phyloP scores from a whole-genome alignment of 2,329 filamentous ascomycete species.

The Cercospora canescens region DNA sequence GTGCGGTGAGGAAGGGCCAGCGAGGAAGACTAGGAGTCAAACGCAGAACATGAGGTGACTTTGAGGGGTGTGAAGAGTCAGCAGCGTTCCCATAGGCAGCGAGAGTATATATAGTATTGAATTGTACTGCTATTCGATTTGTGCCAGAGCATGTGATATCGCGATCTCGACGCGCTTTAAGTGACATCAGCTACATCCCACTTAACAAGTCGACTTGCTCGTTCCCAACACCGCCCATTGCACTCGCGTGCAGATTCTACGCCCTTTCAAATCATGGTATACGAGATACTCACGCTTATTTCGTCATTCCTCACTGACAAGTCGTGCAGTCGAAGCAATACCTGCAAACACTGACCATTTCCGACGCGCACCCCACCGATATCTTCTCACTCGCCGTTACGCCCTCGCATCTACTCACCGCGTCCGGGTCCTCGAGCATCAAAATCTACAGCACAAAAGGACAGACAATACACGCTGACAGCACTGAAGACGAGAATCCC shows the following conservation, averaged over 20 bases:
- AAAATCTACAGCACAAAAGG: constrained; percentile 72
- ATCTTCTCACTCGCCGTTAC: constrained; percentile 41
- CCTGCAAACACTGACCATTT: constrained; percentile 85
- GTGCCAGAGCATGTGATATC: constrained; percentile 7
- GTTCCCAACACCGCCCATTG: constrained; percentile 1
- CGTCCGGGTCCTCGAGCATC: constrained; percentile 79
- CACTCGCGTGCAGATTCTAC: background rate
- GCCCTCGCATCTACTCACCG: constrained; percentile 65
- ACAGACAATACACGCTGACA: constrained; percentile 33
- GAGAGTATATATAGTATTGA: no score
- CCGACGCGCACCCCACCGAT: constrained; percentile 55
- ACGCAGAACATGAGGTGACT: background rate
- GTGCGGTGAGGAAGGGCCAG: background rate
- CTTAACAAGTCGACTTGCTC: background rate
- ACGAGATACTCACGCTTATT: no score
- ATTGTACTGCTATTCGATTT: background rate
- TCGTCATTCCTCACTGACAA: background rate
- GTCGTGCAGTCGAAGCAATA: constrained; percentile 88
- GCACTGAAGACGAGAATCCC: constrained; percentile 50
- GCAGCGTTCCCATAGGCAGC: background rate
- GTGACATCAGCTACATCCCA: constrained; percentile 9
- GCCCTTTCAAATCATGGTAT: constrained; percentile 3
- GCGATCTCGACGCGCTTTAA: constrained; percentile 8
- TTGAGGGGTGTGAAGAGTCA: background rate
- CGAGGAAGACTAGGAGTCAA: background rate